phyloP scores from a whole-genome alignment of 305 asterid species.

The Rubia peregrina region DNA sequence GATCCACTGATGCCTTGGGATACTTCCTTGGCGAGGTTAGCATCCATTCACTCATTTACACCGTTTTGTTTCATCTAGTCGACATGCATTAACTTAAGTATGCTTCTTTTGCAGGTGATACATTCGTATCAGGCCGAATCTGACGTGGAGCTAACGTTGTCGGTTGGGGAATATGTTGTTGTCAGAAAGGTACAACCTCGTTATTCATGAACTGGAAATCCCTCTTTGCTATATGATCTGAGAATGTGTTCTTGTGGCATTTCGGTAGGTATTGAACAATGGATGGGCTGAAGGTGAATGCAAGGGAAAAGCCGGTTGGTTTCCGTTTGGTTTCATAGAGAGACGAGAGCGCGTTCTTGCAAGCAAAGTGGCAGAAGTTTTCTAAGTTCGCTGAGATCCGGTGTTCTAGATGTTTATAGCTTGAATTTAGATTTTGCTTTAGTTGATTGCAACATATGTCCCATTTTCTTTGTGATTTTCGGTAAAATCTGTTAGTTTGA shows the following conservation, averaged over 20 bases:
- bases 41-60: background rate
- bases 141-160: conserved; percentile 54
- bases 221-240: background rate
- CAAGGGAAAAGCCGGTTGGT: conserved; percentile 75
- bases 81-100: background rate
- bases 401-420: background rate
- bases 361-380: conserved; percentile 63
- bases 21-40: conserved; percentile 73
- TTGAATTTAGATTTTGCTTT: background rate
- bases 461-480: background rate
- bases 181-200: conserved; percentile 46
- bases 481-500: background rate
- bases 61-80: conserved; percentile 7
- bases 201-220: background rate
- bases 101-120: conserved; percentile 50
- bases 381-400: conserved; percentile 20
- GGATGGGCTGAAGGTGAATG: conserved; percentile 92
- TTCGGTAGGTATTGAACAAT: conserved; percentile 46
- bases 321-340: conserved; percentile 51
- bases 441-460: background rate
- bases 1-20: conserved; percentile 34
- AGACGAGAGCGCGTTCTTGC: conserved; percentile 63
- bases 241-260: background rate
- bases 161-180: conserved; percentile 63
- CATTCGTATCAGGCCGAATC: conserved; percentile 67